Conservation (phyloP, 352 stramenopile species). For the Blastocystis sp. region DNA sequence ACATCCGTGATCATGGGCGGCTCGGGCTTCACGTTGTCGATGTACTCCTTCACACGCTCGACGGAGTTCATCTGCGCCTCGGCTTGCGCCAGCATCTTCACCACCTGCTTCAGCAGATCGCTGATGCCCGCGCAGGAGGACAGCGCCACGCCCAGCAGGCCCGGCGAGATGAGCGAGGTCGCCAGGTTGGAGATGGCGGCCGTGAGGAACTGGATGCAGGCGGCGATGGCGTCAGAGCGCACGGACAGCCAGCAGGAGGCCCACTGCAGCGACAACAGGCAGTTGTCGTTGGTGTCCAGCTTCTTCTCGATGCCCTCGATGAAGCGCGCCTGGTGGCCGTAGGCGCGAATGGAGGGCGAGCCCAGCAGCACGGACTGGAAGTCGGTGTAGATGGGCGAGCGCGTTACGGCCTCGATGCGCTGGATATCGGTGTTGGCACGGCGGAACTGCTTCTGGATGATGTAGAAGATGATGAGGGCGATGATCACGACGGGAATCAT, state of each 20-base stretch:
- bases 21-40: conserved; percentile 57
- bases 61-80: conserved; percentile 71
- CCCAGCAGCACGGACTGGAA: conserved; percentile 70
- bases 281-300: not conserved
- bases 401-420: conserved; percentile 68
- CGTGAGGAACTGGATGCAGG: conserved; percentile 66
- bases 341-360: conserved; percentile 61
- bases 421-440: conserved; percentile 70
- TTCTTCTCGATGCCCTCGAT: conserved; percentile 12
- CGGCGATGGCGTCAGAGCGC: conserved; percentile 70
- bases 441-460: conserved; percentile 65
- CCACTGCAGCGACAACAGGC: conserved; percentile 29
- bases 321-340: not conserved
- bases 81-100: conserved; percentile 66
- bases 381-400: conserved; percentile 69
- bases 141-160: conserved; percentile 41
- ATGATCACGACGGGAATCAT: conserved; percentile 60
- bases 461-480: conserved; percentile 46
- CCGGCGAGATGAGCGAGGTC: not conserved
- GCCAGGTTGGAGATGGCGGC: conserved; percentile 67
- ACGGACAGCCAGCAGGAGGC: conserved; percentile 70
- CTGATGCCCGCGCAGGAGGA: conserved; percentile 42
- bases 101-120: conserved; percentile 67
- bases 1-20: no score
- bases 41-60: conserved; percentile 70